phyloP scores from a whole-genome alignment of 257 asterid species.

The Coffea eugenioides region DNA sequence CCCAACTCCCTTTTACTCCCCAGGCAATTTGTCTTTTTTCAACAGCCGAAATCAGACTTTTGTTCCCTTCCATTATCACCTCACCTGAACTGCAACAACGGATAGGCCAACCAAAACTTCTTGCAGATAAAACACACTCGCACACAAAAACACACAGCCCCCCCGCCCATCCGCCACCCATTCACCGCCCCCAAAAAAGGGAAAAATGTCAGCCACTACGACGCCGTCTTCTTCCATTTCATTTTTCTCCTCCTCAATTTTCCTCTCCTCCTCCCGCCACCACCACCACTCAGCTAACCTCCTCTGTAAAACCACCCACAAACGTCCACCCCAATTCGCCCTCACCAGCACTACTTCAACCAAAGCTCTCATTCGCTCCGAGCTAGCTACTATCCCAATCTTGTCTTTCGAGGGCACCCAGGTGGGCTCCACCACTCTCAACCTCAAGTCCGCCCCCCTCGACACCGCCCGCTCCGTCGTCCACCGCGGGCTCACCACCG shows the following conservation, averaged over 20 bases:
- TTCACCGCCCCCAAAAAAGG: constrained; percentile 2
- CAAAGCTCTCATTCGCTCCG: constrained; percentile 35
- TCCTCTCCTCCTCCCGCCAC: constrained; percentile 40
- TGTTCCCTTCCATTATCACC: background rate
- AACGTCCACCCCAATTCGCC: constrained; percentile 27
- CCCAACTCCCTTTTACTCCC: too few relatives aligned
- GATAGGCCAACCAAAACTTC: constrained; percentile 17
- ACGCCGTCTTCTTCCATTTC: constrained; percentile 52
- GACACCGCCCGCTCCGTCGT: constrained; percentile 97
- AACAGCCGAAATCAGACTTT: too few relatives aligned
- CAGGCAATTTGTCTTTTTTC: too few relatives aligned
- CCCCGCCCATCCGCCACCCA: background rate
- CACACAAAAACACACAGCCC: background rate
- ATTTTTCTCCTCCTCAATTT: constrained; percentile 65
- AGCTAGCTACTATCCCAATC: constrained; percentile 69
- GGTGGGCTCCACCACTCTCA: constrained; percentile 74
- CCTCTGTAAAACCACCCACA: constrained; percentile 20
- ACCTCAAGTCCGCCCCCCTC: constrained; percentile 68
- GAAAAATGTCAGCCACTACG: constrained; percentile 41
- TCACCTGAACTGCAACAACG: background rate
- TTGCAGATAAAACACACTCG: constrained; percentile 8
- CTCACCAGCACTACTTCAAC: constrained; percentile 15
- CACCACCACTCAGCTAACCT: constrained; percentile 18
- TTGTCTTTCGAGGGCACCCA: constrained; percentile 77
- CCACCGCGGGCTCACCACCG: constrained; percentile 89